phyloP scores from a whole-genome alignment of 495 filamentous ascomycete species.

The Glutinoglossum americanum region DNA sequence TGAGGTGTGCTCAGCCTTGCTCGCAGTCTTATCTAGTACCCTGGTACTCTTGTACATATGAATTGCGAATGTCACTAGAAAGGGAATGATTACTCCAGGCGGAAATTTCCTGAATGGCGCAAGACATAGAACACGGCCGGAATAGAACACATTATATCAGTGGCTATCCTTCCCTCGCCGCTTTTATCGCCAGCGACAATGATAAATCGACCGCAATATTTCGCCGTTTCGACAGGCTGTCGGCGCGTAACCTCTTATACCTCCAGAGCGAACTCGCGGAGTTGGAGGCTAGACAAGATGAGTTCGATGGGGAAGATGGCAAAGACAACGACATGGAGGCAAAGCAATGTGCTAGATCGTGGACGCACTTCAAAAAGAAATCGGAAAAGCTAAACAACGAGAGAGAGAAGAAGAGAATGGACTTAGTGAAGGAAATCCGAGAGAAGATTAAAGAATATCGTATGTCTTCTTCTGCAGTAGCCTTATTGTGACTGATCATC shows the following conservation, averaged over 20 bases:
- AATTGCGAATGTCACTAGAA: too few species aligned
- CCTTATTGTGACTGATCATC: too few species aligned
- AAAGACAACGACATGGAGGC: not conserved
- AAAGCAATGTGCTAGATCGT: not conserved
- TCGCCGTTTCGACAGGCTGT: slow-evolving; percentile 7
- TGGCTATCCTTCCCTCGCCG: slow-evolving; percentile 10
- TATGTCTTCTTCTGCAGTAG: not conserved
- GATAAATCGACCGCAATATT: slow-evolving; percentile 9
- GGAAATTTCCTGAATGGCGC: too few species aligned
- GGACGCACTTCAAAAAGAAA: not conserved
- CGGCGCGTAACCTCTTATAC: slow-evolving; percentile 11
- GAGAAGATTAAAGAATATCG: slow-evolving; percentile 7
- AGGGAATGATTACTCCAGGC: too few species aligned
- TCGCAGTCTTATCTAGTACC: too few species aligned
- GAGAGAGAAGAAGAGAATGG: slow-evolving; percentile 3
- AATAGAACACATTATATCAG: slow-evolving; percentile 1
- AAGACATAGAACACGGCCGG: too few species aligned
- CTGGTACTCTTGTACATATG: too few species aligned
- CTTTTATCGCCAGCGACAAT: slow-evolving; percentile 10
- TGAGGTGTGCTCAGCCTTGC: too few species aligned
- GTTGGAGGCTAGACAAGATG: slow-evolving; percentile 4
- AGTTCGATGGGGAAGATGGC: not conserved
- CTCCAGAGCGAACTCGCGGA: slow-evolving; percentile 12
- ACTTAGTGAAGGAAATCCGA: not conserved
- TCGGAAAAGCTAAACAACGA: not conserved